These are phyloP conservation scores for Leptoxyphium fumago DNA, from an alignment of 2,329 filamentous ascomycete species.

Conservation along the genomic window DNA sequence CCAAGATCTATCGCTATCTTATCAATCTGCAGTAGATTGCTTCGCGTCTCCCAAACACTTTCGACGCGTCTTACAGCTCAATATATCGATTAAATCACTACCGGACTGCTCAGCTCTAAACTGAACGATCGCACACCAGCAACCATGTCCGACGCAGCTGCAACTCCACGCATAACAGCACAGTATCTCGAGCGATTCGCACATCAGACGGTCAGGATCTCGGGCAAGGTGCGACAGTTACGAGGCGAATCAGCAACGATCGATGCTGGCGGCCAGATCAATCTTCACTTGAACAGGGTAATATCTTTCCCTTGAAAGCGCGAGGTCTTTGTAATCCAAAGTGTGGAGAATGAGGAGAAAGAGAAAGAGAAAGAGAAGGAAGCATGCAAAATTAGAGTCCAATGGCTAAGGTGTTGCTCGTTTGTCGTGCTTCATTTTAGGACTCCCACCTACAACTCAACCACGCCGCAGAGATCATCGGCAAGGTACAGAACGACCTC, in stretches of 20 bases:
- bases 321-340: no score
- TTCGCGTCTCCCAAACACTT: no score
- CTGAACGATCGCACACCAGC: background rate
- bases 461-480: constrained; percentile 62
- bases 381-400: background rate
- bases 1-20: no score
- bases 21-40: no score
- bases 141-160: constrained; percentile 45
- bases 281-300: constrained; percentile 59
- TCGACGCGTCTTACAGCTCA: no score
- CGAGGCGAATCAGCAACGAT: constrained; percentile 68
- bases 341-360: background rate
- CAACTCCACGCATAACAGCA: constrained; percentile 71
- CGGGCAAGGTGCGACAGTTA: constrained; percentile 73
- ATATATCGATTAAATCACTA: no score
- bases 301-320: background rate
- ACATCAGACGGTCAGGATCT: constrained; percentile 60
- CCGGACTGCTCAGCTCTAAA: no score
- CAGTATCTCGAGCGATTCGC: constrained; percentile 62
- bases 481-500: constrained; percentile 62
- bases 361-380: background rate
- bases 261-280: constrained; percentile 64
- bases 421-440: constrained; percentile 26
- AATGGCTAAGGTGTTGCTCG: background rate
- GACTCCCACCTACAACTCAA: constrained; percentile 55